Base-by-base conservation (phyloP, 2,329 filamentous ascomycete genomes). In the Exophiala aquamarina region DNA sequence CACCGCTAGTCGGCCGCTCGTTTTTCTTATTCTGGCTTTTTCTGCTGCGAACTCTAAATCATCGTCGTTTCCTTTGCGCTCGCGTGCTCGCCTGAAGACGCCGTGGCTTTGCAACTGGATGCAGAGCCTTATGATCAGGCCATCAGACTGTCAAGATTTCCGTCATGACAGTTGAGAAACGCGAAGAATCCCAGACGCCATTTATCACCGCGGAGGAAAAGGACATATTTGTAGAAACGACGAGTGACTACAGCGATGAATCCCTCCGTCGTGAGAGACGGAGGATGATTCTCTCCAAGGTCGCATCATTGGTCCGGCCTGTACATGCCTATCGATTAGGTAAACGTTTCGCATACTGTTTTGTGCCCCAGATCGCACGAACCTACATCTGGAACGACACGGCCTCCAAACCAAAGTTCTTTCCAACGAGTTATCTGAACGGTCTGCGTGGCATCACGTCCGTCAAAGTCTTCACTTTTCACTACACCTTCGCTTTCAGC, bases 381-480 rank as follows among this genome's bases (percentile, higher is more conserved):
- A 51, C 53, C 5, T 35, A 44, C 2, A 28, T 58, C 26, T 59
- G 49, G 45, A 41, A 58, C 23, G 57, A 59, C 11, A 34, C 38
- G 8, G 46, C 55, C 15, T 40, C 57, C 10, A 53, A 49, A 28
- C 17, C 50, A 9, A 58, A 58, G 34, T 41, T 49, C 14, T 59
- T 57, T 41, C 35, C 55, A 2, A 59, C 57, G 29, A 56, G 53
- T 29, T 59, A 58, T 23, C 51, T 59, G 20, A 59, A 72, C 44
- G 70, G 70, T 3, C 50, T 73, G 34, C 64, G 70, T 48, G 70
- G 70, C 45, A 70, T 70, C 66, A 69, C 70, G 19, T 70, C 69
- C 48, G 56, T 72, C 33, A 66, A 72, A 23, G 70, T 73, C 43
- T 72, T 72, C 59, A 72, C 72, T 41, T 72, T 72, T 51, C 70